phyloP scores from a whole-genome alignment of 257 asterid genomes.

The Nicotiana tomentosiformis region DNA sequence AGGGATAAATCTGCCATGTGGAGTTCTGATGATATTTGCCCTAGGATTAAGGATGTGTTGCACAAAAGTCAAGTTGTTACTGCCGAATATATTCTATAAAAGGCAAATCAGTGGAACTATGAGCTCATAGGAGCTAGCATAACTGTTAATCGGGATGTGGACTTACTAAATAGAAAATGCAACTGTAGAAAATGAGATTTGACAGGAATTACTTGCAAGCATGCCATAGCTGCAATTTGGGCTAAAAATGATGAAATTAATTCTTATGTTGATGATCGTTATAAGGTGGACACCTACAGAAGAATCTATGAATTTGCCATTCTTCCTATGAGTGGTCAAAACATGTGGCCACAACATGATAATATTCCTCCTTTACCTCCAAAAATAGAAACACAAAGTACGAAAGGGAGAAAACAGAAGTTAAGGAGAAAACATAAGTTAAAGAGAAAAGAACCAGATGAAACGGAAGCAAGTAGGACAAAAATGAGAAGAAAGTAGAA shows the following conservation, averaged over 20 bases:
- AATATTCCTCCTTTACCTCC: background rate
- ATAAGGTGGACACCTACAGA: background rate
- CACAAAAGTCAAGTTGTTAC: background rate
- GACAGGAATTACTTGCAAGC: background rate
- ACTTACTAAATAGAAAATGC: no score
- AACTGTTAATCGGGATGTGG: background rate
- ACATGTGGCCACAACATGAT: background rate
- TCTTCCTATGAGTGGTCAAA: background rate
- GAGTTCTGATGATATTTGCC: background rate
- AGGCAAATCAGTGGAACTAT: background rate
- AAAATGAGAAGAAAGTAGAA: background rate
- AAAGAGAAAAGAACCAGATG: background rate
- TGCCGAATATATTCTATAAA: background rate
- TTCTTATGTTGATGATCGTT: conserved; percentile 11
- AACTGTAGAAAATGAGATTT: background rate
- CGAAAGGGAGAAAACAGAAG: background rate
- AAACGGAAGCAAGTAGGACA: background rate
- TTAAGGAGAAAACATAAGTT: background rate
- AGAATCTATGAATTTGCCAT: background rate
- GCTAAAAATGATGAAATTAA: background rate
- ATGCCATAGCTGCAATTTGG: background rate
- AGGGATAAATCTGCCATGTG: background rate
- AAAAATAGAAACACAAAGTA: background rate
- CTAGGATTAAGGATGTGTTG: background rate
- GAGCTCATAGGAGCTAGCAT: background rate